Evolutionary conservation across 129 eudicot species (phyloP), one percentile per base, ranked within the genome.

Genomic region (Ambrosia trifida): DNA sequence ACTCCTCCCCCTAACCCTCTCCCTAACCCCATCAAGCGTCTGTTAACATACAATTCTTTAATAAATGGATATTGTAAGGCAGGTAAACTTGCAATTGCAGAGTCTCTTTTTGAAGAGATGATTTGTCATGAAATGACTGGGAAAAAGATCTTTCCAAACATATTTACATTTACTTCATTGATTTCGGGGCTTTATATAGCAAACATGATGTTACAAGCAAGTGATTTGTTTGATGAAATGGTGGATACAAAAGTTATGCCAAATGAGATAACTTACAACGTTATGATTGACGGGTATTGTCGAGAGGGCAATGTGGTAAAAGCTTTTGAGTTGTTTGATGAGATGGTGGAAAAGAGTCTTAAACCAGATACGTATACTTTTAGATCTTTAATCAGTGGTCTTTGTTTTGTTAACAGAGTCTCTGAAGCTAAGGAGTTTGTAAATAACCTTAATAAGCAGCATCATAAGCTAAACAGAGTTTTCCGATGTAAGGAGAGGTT

Each of bases 291-390:
- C 35, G 99, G 97, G 14, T 54, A 79, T 54, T 87, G 89, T 69
- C 85, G 69, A 79, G 83, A 68, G 60, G 89, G 92, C 7, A 82
- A 90, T 59, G 63, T 72, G 0, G 74, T 66, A 58, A 84, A 72
- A 69, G 99, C 96, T 20, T 94, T 89, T 44, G 81, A 83, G 53
- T 67, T 90, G 83, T 67, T 82, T 45, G 79, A 84, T 46, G 85
- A 94, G 47, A 94, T 94, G 99, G 64, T 75, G 69, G 58, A 79
- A 35, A 94, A 84, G 74, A 90, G 84, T 76, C 91, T 89, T 28
- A 75, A 79, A 40, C 96, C 99, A n/a, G 97, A 94, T 75, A 82
- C 97, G 4, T 90, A 87, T 66, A 90, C 99, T 16, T 90, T 77
- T 49, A 87, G 93, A 81, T 79, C 99, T 51, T 61, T 94, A 74